Conservation (phyloP, 495 filamentous ascomycete species). For the Aspergillus hancockii region DNA sequence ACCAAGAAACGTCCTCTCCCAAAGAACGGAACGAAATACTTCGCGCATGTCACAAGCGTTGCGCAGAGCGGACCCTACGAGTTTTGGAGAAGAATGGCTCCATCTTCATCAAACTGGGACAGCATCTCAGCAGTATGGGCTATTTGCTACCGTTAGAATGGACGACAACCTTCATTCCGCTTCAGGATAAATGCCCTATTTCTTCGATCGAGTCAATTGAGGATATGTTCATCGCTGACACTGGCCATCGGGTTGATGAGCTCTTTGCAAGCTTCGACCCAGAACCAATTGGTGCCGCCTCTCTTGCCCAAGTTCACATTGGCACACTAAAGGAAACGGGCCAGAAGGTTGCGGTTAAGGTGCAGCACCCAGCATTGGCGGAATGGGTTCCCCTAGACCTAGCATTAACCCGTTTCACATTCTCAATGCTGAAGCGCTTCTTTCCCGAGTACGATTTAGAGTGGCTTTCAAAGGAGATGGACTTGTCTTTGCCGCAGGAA, state of each 20-base stretch:
- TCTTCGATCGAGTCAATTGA: slow-evolving; percentile 88
- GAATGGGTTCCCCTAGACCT: slow-evolving; percentile 93
- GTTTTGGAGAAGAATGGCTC: slow-evolving; percentile 94
- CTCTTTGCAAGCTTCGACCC: slow-evolving; percentile 82
- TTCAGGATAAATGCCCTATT: slow-evolving; percentile 94
- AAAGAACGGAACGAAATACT: slow-evolving; percentile 67
- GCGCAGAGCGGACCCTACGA: slow-evolving; percentile 80
- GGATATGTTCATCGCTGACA: slow-evolving; percentile 82
- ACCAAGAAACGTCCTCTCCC: slow-evolving; percentile 56
- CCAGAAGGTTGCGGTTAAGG: slow-evolving; percentile 93
- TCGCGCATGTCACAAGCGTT: slow-evolving; percentile 86
- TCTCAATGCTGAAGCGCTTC: slow-evolving; percentile 83
- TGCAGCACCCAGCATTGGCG: slow-evolving; percentile 88
- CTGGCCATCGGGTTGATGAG: slow-evolving; percentile 73
- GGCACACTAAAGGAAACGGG: slow-evolving; percentile 84
- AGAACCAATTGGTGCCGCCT: slow-evolving; percentile 85
- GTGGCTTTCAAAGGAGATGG: slow-evolving; percentile 94
- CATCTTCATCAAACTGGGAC: slow-evolving; percentile 97
- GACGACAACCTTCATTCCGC: slow-evolving; percentile 93
- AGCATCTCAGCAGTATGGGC: slow-evolving; percentile 95
- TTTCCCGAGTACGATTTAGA: slow-evolving; percentile 98
- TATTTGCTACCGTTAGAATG: slow-evolving; percentile 93
- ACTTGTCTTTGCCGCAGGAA: slow-evolving; percentile 84
- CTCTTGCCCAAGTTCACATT: slow-evolving; percentile 90
- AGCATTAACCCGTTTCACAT: slow-evolving; percentile 82